Conservation (phyloP, 495 filamentous ascomycete genomes). For the Mytilinidion resinicola region DNA sequence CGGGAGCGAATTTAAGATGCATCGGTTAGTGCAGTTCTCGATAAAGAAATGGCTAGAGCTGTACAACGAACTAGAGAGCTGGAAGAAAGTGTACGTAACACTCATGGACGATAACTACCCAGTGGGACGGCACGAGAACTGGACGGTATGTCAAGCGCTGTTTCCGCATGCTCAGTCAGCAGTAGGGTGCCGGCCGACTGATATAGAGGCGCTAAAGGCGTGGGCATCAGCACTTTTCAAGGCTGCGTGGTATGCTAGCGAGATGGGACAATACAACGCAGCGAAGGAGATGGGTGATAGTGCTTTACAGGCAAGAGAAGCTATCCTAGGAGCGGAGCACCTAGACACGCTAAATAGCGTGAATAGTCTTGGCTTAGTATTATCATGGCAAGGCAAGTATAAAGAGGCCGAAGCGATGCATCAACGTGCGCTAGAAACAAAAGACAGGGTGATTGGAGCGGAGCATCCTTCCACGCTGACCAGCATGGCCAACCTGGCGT, state of each 20-base stretch:
- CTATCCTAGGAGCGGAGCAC: slow-evolving; percentile 6
- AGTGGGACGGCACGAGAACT: slow-evolving; percentile 28
- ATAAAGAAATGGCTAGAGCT: slow-evolving; percentile 42
- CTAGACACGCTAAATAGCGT: not conserved
- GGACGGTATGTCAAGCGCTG: slow-evolving; percentile 20
- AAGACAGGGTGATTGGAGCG: not conserved
- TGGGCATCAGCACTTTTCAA: slow-evolving; percentile 13
- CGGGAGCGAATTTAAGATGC: slow-evolving; percentile 40
- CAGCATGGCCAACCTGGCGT: not conserved
- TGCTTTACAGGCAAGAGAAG: no score
- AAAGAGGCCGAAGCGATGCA: not conserved
- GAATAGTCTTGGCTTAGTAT: not conserved
- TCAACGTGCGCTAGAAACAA: slow-evolving; percentile 9
- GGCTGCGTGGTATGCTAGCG: slow-evolving; percentile 1
- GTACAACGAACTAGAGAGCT: slow-evolving; percentile 36
- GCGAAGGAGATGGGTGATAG: slow-evolving; percentile 8
- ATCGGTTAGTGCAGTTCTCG: slow-evolving; percentile 45
- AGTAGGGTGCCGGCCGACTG: not conserved
- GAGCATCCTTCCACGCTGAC: not conserved
- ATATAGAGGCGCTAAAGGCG: not conserved
- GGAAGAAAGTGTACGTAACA: slow-evolving; percentile 36
- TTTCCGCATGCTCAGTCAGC: slow-evolving; percentile 29
- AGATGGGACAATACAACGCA: not conserved
- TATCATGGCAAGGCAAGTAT: not conserved
- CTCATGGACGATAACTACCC: slow-evolving; percentile 37